Percentiles rank a stretch among this genome's conserved stretches.
Evolutionary conservation across 805 yeast genomes (phyloP).

Genomic region (Myxozyma melibiosi): DNA sequence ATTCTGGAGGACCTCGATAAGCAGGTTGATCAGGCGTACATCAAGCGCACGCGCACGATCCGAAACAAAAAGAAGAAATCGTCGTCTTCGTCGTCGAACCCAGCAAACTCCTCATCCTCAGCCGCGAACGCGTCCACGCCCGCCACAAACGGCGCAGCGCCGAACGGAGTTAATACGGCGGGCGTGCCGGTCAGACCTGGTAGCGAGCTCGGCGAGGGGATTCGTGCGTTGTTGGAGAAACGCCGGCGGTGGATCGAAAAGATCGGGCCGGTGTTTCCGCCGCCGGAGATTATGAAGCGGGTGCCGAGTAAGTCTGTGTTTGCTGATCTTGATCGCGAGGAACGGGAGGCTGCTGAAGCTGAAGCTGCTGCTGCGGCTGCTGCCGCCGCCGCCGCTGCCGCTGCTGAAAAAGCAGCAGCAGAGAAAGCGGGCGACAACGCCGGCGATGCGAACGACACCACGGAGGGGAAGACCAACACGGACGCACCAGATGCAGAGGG

Average conservation of each 20-base stretch:
- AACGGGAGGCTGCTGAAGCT: neutral
- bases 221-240: conserved; percentile 79
- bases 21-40: conserved; percentile 93
- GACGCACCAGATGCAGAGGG: no score
- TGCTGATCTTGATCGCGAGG: conserved; percentile 37
- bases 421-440: neutral
- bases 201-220: conserved; percentile 59
- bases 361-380: conserved; percentile 2
- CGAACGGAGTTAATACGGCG: conserved; percentile 34
- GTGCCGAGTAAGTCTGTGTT: conserved; percentile 69
- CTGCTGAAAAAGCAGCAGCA: neutral
- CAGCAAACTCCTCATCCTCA: conserved; percentile 35
- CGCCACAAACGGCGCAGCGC: no score
- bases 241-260: conserved; percentile 84
- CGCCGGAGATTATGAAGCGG: conserved; percentile 69
- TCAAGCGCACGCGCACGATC: conserved; percentile 76
- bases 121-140: no score
- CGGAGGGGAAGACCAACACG: neutral
- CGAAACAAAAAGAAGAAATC: conserved; percentile 59
- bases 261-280: conserved; percentile 81
- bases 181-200: conserved; percentile 45
- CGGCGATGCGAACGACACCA: neutral
- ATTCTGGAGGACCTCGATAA: conserved; percentile 92
- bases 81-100: neutral
- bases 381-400: conserved; percentile 6